Conservation (phyloP, 352 stramenopile genomes). For the Globisporangium okanoganense region DNA sequence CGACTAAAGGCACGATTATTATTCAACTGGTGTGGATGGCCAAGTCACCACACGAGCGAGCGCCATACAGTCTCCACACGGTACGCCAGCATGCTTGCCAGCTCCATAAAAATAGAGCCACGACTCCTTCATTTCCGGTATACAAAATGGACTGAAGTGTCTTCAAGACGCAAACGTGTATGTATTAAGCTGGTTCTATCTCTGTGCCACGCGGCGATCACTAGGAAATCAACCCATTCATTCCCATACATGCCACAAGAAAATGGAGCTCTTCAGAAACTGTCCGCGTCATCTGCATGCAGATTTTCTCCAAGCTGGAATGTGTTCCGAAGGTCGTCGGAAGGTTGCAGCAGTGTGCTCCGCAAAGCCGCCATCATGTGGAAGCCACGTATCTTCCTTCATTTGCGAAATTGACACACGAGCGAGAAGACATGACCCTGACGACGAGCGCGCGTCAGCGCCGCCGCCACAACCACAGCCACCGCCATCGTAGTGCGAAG, state of each 20-base stretch:
- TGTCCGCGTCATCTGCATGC: constrained; percentile 7
- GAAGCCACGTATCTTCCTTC: constrained; percentile 10
- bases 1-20: no score
- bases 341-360: background rate
- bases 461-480: background rate
- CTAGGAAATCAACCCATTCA: background rate
- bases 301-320: background rate
- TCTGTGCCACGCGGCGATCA: background rate
- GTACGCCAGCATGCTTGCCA: background rate
- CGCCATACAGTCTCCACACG: background rate
- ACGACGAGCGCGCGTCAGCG: constrained; percentile 6
- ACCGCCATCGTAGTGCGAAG: background rate
- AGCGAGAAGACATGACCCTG: background rate
- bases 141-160: background rate
- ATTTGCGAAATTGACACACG: constrained; percentile 9
- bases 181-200: background rate
- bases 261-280: background rate
- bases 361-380: background rate
- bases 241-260: background rate
- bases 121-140: background rate
- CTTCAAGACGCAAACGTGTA: background rate
- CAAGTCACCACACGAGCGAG: no score
- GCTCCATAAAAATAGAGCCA: constrained; percentile 1
- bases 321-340: constrained; percentile 2
- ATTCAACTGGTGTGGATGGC: no score